phyloP scores from a whole-genome alignment of 75 land plant species.

The Cunninghamia lanceolata region DNA sequence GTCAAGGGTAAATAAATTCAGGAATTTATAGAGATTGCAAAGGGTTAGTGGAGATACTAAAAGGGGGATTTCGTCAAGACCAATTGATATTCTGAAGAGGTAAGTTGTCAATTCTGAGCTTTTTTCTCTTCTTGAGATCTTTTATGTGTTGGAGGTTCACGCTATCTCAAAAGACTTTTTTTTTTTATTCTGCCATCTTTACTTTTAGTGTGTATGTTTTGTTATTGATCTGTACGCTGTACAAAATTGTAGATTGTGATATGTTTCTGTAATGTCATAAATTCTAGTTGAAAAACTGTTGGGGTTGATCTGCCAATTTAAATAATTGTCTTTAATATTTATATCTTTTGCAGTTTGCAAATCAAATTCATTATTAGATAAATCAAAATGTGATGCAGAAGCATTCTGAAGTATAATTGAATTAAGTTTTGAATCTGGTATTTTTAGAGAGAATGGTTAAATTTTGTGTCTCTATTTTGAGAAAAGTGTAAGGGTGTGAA shows the following conservation, averaged over 20 bases:
- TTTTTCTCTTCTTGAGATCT: not conserved
- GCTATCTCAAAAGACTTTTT: not conserved
- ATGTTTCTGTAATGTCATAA: not conserved
- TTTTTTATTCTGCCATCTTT: not conserved
- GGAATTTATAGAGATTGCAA: not conserved
- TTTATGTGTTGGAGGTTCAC: not conserved
- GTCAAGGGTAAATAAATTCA: not conserved
- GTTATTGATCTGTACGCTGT: not conserved
- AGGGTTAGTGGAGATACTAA: not conserved
- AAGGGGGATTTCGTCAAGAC: not conserved
- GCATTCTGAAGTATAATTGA: not conserved
- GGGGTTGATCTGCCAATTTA: not conserved
- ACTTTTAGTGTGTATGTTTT: not conserved
- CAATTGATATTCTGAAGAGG: conserved; percentile 2
- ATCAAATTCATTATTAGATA: not conserved
- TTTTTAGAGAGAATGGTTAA: not conserved
- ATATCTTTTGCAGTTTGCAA: not conserved
- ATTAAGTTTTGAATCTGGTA: not conserved
- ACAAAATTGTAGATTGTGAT: not conserved
- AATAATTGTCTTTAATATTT: not conserved
- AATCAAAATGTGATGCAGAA: not conserved
- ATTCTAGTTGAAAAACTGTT: not conserved
- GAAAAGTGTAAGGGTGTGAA: not conserved
- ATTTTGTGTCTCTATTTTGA: not conserved
- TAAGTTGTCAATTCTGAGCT: not conserved